Evolutionary conservation across 129 eudicot genomes (phyloP).

Genomic region (Centaurea solstitialis): DNA sequence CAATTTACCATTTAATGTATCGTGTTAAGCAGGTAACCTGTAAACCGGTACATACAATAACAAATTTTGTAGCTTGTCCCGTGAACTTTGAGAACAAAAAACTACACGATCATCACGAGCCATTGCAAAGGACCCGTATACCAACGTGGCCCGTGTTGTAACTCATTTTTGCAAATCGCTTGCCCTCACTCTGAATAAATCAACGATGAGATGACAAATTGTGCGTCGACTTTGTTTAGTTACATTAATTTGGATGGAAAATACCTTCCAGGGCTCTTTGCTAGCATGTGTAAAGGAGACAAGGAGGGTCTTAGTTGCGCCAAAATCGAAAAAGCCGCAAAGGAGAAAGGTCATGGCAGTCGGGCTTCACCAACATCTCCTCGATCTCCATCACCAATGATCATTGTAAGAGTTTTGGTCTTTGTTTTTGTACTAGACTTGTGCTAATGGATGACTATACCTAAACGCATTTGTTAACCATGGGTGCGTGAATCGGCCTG

Average conservation of each 20-base stretch:
- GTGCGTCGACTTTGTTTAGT: slow-evolving; percentile 70
- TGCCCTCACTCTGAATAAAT: slow-evolving; percentile 57
- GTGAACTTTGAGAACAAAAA: slow-evolving; percentile 65
- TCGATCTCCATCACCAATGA: slow-evolving; percentile 8
- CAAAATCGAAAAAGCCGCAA: neutral
- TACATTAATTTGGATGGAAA: slow-evolving; percentile 68
- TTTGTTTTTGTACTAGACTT: slow-evolving; percentile 24
- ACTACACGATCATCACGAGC: slow-evolving; percentile 83
- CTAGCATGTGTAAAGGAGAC: slow-evolving; percentile 58
- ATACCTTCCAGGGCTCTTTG: slow-evolving; percentile 74
- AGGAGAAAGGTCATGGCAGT: slow-evolving; percentile 9
- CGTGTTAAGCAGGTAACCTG: no score
- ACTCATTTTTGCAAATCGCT: slow-evolving; percentile 59
- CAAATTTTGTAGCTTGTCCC: slow-evolving; percentile 57
- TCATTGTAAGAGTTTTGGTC: slow-evolving; percentile 16
- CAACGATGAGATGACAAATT: slow-evolving; percentile 52
- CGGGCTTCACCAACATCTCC: slow-evolving; percentile 1
- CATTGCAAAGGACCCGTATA: slow-evolving; percentile 82
- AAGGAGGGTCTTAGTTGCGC: slow-evolving; percentile 66
- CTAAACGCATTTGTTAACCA: neutral
- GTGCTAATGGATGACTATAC: slow-evolving; percentile 13
- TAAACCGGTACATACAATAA: no score
- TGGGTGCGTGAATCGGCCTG: neutral
- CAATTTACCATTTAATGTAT: no score
- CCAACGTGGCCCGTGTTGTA: slow-evolving; percentile 52